phyloP scores from a whole-genome alignment of 2,329 filamentous ascomycete genomes.

The Corinectria fuckeliana region DNA sequence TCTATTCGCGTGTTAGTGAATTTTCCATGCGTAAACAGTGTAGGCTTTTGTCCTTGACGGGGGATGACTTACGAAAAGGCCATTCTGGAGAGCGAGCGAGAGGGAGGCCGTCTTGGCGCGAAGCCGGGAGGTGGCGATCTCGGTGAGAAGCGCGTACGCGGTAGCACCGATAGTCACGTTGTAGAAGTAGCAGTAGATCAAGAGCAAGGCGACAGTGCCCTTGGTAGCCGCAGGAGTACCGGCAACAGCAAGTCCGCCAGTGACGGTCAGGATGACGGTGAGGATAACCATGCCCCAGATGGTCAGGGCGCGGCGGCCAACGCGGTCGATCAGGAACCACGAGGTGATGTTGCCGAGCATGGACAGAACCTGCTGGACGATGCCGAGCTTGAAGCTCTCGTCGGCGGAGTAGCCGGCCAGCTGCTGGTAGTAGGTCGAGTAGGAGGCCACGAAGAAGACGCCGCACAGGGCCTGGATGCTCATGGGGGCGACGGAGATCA shows the following conservation, averaged over 20 bases:
- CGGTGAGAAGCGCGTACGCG: conserved; percentile 25
- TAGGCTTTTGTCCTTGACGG: background rate
- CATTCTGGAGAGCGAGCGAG: conserved; percentile 24
- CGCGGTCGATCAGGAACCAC: conserved; percentile 28
- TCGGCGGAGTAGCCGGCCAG: conserved; percentile 26
- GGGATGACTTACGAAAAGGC: conserved; percentile 21
- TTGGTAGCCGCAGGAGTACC: conserved; percentile 21
- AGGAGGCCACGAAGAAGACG: conserved; percentile 25
- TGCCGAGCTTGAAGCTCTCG: conserved; percentile 24
- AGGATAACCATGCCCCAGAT: conserved; percentile 20
- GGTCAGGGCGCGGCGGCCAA: conserved; percentile 23
- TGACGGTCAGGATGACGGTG: conserved; percentile 21
- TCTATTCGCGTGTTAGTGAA: conserved; percentile 3
- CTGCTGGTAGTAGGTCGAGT: conserved; percentile 30
- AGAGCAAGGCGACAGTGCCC: conserved; percentile 21
- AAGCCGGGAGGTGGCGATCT: conserved; percentile 27
- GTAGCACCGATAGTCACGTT: conserved; percentile 31
- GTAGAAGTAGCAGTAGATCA: conserved; percentile 28
- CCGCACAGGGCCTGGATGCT: conserved; percentile 25
- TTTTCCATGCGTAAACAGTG: background rate
- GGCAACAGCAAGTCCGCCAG: conserved; percentile 23
- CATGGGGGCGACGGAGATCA: conserved; percentile 29
- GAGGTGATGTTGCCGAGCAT: conserved; percentile 27
- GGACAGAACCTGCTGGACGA: conserved; percentile 26
- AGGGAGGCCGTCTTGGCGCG: conserved; percentile 28